Evolutionary conservation across 257 asterid species (phyloP), one percentile per base, ranked within the genome.

Genomic region (Solanum ossicruentum): DNA sequence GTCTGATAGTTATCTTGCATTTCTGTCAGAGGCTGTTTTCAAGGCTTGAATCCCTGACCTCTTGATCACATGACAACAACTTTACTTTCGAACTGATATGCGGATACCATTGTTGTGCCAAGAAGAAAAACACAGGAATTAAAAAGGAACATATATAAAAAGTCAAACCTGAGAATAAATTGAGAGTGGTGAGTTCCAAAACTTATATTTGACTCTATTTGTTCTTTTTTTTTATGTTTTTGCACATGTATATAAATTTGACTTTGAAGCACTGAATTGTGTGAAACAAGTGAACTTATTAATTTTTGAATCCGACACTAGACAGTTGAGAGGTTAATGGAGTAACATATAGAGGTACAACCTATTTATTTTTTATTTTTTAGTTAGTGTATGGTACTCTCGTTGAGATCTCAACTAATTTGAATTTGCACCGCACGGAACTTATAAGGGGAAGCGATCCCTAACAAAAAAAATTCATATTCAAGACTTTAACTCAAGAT

Each of bases 371-470:
- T 55, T 9, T 3, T 20, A 4, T n/a, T 58, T n/a, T 60, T 10
- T 7, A 10, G 1, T 1, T 2, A 7, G 10, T 1, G 3, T 60
- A n/a, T n/a, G 15, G 1, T 60, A 10, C 4, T 0, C 7, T 0
- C 1, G 10, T 58, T 58, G 13, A 0, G 3, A 13, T 51, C 3
- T 12, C 1, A 8, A 56, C 3, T 1, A 18, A 21, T 61, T 21
- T 0, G 0, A 0, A 61, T 61, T 11, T 63, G 10, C 8, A 9
- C 1, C 7, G 10, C 32, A 3, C 21, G 10, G 21, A 32, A 21
- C 15, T 13, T n/a, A 60, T 60, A n/a, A n/a, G 16, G 1, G 3
- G 13, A 10, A 6, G 36, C 4, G 36, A 11, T 12, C 1, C 36
- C 16, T 61, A 6, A 54, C 2, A 15, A 3, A 20, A 54, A 15